Conservation (phyloP, 164 flowering plant genomes). For the Macadamia integrifolia region DNA sequence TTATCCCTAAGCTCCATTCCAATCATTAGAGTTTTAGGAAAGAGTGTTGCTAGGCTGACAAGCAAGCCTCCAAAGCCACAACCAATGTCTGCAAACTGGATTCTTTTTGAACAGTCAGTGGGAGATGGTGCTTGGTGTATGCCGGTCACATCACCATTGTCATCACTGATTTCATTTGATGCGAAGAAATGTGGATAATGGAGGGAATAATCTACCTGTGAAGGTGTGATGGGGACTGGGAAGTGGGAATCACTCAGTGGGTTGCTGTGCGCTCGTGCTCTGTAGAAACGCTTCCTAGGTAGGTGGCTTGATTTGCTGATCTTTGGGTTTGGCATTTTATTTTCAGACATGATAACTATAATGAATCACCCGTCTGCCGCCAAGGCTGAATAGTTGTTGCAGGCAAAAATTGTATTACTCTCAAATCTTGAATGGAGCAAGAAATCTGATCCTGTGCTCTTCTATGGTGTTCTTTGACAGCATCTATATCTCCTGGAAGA, state of each 20-base stretch:
- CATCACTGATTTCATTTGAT: constrained; percentile 12
- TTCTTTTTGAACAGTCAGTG: constrained; percentile 21
- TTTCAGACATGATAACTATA: constrained; percentile 27
- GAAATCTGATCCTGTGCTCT: too few relatives aligned
- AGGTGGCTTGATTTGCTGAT: constrained; percentile 52
- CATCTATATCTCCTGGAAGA: too few relatives aligned
- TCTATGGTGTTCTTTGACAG: too few relatives aligned
- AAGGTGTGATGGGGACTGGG: constrained; percentile 71
- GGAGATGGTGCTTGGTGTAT: neutral
- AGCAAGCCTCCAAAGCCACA: constrained; percentile 96
- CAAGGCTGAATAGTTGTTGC: too few relatives aligned
- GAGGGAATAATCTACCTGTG: constrained; percentile 51
- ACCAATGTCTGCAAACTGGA: constrained; percentile 86
- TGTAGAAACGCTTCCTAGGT: constrained; percentile 88
- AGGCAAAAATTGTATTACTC: neutral
- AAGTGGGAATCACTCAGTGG: constrained; percentile 95
- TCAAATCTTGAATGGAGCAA: neutral
- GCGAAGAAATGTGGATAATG: constrained; percentile 64
- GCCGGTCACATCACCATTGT: neutral
- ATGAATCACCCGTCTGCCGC: neutral
- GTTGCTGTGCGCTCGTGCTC: constrained; percentile 94
- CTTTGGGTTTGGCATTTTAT: constrained; percentile 25
- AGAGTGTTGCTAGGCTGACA: constrained; percentile 66
- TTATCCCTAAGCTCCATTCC: constrained; percentile 98
- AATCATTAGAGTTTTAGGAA: constrained; percentile 81